Evolutionary conservation across 148 eudicot species (phyloP).

Genomic region (Fagopyrum tataricum): DNA sequence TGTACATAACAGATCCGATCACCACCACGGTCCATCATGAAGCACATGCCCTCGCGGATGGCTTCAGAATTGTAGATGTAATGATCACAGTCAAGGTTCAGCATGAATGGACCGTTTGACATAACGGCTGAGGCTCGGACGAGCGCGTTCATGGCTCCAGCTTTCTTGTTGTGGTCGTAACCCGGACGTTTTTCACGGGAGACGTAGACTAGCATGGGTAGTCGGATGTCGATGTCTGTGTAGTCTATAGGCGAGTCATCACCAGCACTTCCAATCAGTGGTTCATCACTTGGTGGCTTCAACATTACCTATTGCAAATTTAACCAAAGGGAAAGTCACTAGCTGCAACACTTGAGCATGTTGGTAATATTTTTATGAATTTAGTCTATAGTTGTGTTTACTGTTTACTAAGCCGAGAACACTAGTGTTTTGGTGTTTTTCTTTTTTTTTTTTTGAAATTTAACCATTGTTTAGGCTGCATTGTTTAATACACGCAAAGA

Average conservation of each 20-base stretch:
- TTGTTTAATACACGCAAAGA: no score
- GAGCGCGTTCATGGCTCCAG: slow-evolving; percentile 17
- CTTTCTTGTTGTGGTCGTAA: slow-evolving; percentile 19
- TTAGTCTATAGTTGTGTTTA: no score
- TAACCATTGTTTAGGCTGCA: no score
- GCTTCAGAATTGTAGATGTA: slow-evolving; percentile 16
- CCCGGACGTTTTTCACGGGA: slow-evolving; percentile 16
- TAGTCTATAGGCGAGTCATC: slow-evolving; percentile 9
- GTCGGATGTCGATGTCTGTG: slow-evolving; percentile 13
- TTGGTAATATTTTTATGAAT: no score
- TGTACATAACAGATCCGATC: slow-evolving; percentile 16
- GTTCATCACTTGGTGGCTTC: slow-evolving; percentile 96
- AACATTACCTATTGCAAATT: slow-evolving; percentile 63
- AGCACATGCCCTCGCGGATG: slow-evolving; percentile 18
- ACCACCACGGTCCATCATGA: slow-evolving; percentile 17
- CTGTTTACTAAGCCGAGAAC: no score
- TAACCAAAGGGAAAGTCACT: neutral
- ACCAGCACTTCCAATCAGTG: slow-evolving; percentile 38
- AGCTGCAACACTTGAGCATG: neutral
- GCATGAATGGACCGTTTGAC: slow-evolving; percentile 16
- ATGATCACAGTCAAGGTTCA: slow-evolving; percentile 13
- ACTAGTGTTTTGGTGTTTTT: no score
- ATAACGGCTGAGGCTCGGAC: slow-evolving; percentile 17
- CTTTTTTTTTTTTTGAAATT: no score
- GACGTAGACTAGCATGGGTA: slow-evolving; percentile 13